These are phyloP conservation scores for Zymoseptoria passerinii DNA, from an alignment of 2,329 filamentous ascomycete species.

Conservation along the genomic window DNA sequence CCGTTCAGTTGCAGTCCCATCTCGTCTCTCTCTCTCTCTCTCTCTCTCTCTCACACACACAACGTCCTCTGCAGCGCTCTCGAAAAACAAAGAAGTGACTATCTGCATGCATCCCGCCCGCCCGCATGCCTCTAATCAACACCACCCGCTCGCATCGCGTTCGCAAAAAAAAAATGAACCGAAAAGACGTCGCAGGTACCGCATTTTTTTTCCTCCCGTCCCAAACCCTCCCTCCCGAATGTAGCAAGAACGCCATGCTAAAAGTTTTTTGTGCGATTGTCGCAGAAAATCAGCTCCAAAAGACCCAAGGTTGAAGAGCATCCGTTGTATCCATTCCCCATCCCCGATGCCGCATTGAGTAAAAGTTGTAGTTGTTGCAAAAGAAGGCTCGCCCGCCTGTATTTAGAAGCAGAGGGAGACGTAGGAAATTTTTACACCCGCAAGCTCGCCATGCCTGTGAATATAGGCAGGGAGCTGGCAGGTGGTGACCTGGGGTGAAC, in stretches of 20 bases:
- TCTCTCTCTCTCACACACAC: not conserved
- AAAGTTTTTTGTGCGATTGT: not conserved
- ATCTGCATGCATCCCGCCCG: not conserved
- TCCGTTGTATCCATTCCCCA: not conserved
- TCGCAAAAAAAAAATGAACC: not conserved
- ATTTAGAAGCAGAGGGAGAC: not conserved
- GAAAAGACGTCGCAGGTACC: not conserved
- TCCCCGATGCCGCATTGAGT: not conserved
- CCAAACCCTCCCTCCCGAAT: not conserved
- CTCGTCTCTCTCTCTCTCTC: not conserved
- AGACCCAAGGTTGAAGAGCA: not conserved
- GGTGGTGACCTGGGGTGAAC: not conserved
- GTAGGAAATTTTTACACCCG: not conserved
- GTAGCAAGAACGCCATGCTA: not conserved
- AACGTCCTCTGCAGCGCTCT: not conserved
- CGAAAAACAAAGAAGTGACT: not conserved
- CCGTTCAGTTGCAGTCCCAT: not conserved
- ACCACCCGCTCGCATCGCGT: not conserved
- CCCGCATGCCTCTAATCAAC: not conserved
- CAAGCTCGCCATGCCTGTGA: not conserved
- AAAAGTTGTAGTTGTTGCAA: not conserved
- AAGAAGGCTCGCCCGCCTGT: not conserved
- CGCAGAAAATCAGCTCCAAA: not conserved
- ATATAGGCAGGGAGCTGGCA: not conserved
- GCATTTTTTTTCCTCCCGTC: not conserved